These are phyloP conservation scores for Vinca major DNA, from an alignment of 305 asterid genomes.

Conservation along the genomic window DNA sequence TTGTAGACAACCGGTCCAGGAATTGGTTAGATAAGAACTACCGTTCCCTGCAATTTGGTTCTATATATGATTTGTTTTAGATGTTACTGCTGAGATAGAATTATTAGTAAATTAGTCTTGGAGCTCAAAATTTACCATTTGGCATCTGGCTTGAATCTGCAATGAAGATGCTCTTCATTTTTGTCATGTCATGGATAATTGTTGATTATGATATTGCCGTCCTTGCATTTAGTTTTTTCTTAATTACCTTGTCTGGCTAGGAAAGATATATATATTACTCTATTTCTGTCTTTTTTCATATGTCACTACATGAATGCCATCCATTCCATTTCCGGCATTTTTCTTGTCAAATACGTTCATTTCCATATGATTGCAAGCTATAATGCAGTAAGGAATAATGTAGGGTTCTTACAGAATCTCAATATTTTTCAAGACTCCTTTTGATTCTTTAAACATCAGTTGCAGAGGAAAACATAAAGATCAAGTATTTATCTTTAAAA, in stretches of 20 bases:
- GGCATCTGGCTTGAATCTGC: background rate
- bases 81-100: background rate
- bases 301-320: background rate
- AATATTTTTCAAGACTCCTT: background rate
- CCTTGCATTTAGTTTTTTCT: background rate
- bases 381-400: background rate
- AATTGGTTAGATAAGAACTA: background rate
- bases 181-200: background rate
- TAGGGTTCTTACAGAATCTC: background rate
- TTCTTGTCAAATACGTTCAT: background rate
- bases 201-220: too few relatives aligned
- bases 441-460: background rate
- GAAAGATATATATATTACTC: background rate
- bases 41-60: background rate
- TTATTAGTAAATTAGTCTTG: background rate
- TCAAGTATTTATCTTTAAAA: background rate
- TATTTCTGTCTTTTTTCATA: too few relatives aligned
- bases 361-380: background rate
- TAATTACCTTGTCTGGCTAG: background rate
- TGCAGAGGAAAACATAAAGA: background rate
- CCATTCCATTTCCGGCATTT: background rate
- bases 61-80: background rate
- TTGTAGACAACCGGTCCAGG: background rate
- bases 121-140: background rate
- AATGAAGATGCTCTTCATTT: background rate